Percentiles rank a stretch among this genome's conserved stretches.
Evolutionary conservation across 2,329 filamentous ascomycete genomes (phyloP).

Genomic region (Diaporthe capsici): DNA sequence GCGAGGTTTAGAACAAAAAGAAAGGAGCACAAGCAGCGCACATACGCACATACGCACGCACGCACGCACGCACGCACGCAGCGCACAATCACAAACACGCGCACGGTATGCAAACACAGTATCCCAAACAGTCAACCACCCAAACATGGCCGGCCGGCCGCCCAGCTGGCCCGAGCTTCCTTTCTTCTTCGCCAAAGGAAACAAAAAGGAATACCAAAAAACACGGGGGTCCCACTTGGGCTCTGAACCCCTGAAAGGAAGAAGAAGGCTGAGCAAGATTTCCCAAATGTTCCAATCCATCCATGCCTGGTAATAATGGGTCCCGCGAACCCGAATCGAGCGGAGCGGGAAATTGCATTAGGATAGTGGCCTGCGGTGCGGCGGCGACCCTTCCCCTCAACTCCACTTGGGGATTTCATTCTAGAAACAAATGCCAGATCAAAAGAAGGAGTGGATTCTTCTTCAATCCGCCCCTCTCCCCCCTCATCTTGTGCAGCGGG

Average conservation of each 20-base stretch:
- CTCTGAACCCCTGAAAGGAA: neutral
- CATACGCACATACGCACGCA: neutral
- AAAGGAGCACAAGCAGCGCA: neutral
- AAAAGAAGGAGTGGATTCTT: neutral
- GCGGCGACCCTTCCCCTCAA: neutral
- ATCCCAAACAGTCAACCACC: neutral
- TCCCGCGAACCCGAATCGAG: slow-evolving; percentile 9
- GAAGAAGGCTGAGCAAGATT: neutral
- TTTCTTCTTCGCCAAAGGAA: neutral
- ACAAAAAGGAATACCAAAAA: neutral
- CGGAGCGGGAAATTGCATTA: slow-evolving; percentile 15
- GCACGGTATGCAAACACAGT: slow-evolving; percentile 8
- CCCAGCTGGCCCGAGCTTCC: neutral
- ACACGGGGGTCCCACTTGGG: neutral
- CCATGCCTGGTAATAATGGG: neutral
- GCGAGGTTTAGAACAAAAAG: neutral
- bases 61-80: neutral
- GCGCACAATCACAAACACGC: neutral
- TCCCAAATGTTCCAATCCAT: neutral
- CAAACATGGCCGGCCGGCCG: neutral
- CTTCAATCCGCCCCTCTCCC: too few species aligned
- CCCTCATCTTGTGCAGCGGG: neutral
- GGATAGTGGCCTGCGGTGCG: neutral
- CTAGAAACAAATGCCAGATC: neutral
- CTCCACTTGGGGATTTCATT: neutral